Conservation (phyloP, 257 asterid genomes). For the Primulina eburnea region DNA sequence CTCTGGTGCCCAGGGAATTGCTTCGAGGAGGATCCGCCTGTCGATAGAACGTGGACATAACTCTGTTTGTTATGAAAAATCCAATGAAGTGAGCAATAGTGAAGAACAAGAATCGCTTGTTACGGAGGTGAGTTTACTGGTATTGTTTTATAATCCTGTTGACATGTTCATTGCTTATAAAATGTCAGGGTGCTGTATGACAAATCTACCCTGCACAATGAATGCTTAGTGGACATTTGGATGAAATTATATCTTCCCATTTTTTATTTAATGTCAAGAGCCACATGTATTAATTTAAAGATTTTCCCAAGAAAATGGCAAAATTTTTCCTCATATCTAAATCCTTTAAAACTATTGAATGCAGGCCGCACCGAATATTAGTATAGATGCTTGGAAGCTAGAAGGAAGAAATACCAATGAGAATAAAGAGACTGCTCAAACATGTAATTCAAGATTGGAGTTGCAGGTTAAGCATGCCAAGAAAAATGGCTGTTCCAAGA, state of each 20-base stretch:
- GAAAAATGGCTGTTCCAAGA: constrained; percentile 19
- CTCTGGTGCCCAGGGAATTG: constrained; percentile 47
- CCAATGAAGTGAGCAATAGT: constrained; percentile 6
- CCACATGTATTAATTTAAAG: not conserved
- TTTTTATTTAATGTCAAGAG: constrained; percentile 6
- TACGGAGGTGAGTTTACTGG: constrained; percentile 31
- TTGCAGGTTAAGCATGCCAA: constrained; percentile 18
- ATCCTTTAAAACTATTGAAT: constrained; percentile 13
- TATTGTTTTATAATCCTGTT: not conserved
- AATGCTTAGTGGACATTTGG: not conserved
- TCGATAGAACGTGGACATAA: constrained; percentile 15
- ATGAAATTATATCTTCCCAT: not conserved
- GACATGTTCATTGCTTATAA: not conserved
- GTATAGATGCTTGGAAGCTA: constrained; percentile 9
- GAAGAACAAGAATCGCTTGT: constrained; percentile 22
- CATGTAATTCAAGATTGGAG: constrained; percentile 15
- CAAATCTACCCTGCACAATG: not conserved
- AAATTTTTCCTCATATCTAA: constrained; percentile 4
- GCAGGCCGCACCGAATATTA: constrained; percentile 34
- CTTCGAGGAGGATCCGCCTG: constrained; percentile 52
- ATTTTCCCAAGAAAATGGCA: not conserved
- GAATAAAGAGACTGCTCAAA: constrained; percentile 20
- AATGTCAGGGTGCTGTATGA: not conserved
- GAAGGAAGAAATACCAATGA: constrained; percentile 18
- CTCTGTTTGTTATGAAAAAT: constrained; percentile 11